Evolutionary conservation across 768 basidiomycete species (phyloP).

Genomic region (Cystobasidiopsis lactophilus): DNA sequence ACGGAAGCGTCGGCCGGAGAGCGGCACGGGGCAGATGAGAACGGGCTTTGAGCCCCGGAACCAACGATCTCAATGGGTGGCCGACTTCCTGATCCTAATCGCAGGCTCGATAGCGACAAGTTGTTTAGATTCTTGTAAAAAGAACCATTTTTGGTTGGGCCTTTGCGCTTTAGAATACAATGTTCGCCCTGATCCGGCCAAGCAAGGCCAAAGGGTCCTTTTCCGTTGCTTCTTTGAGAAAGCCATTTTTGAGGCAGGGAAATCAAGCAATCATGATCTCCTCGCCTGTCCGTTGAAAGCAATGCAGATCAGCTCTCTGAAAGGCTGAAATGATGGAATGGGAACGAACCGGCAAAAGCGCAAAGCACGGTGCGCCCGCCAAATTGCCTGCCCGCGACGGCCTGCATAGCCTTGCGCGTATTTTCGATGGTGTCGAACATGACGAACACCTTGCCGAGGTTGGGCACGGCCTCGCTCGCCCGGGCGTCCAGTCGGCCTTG

Average conservation of each 20-base stretch:
- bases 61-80: neutral
- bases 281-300: no score
- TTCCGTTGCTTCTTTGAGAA: no score
- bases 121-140: no score
- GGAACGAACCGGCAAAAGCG: slow-evolving; percentile 5
- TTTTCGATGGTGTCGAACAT: slow-evolving; percentile 45
- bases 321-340: neutral
- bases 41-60: neutral
- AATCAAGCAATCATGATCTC: neutral
- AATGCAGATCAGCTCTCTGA: neutral
- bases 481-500: slow-evolving; percentile 41
- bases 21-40: neutral
- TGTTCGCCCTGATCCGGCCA: no score
- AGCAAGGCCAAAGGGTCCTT: no score
- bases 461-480: slow-evolving; percentile 43
- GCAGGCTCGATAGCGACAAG: no score
- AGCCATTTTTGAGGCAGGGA: neutral
- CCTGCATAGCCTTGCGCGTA: slow-evolving; percentile 52
- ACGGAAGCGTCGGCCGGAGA: neutral
- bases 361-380: slow-evolving; percentile 17
- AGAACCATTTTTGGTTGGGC: no score
- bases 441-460: slow-evolving; percentile 90
- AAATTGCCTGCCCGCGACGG: slow-evolving; percentile 50
- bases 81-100: no score
- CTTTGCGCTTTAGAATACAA: no score